Base-by-base conservation (phyloP, 106 monocot genomes). In the Dactylorhiza incarnata region DNA sequence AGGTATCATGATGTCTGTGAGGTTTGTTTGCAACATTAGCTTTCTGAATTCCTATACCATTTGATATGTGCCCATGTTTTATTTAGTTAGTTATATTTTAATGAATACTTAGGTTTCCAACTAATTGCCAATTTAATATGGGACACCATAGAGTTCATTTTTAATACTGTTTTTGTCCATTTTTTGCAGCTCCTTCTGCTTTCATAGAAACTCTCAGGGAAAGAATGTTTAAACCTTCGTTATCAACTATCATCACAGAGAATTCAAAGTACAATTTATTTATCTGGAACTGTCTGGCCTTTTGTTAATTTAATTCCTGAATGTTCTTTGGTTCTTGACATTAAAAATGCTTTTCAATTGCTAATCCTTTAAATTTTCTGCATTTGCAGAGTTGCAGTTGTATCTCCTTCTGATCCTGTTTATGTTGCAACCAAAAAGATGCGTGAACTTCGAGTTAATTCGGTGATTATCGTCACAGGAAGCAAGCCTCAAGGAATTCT, bases 151-250 rank as follows among this genome's bases (percentile, higher is more conserved):
- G 23, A 5, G 6, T n/a, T 14, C 52, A 46, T 72, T 52, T 17
- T 48, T 50, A 51, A 66, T 29, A 9, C 44, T 56, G 9, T 48
- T 65, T 68, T 23, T 54, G 71, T 29, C 24, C 17, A 80, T 85
- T 48, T 17, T 65, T 87, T 56, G 82, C 93, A 97, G 97, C 83
- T 83, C 97, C 88, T 75, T 85, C 91, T 78, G 85, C 80, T 74
- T 81, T 97, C 55, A 87, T 97, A 50, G 97, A 97, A 80, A 91
- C 91, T 53, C 89, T 97, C 52, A 85, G 97, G 19, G 97, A 97
- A 50, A 75, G 80, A 79, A 94, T 97, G 93, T 91, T 97, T 77
- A 97, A 97, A 82, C 97, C 97, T 74, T 89, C 91, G n/a, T 80
- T 97, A 55, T 85, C 91, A 76, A 91, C 94, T 65, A 86, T 94